A percentile compares a stretch with the other conserved stretches of the same genome.
Conservation (phyloP, 257 asterid species). For the Solanum dulcamara region DNA sequence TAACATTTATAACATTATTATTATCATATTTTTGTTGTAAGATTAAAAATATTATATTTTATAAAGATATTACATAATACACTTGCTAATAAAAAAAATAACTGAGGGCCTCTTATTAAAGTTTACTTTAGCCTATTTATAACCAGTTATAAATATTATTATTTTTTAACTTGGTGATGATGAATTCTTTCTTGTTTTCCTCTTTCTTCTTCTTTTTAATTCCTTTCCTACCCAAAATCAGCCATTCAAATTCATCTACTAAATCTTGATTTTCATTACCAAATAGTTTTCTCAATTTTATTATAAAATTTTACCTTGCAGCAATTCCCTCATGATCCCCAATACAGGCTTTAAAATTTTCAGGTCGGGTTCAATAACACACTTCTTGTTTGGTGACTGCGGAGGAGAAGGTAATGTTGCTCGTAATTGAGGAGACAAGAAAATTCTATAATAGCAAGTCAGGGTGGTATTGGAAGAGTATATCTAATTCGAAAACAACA, state of each 20-base stretch:
- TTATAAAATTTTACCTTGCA: not conserved
- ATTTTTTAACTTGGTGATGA: no score
- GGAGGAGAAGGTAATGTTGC: not conserved
- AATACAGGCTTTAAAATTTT: not conserved
- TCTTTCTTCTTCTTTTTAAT: not conserved
- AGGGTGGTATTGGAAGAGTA: not conserved
- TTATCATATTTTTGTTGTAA: no score
- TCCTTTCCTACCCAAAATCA: not conserved
- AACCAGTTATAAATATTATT: no score
- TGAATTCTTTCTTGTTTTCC: no score
- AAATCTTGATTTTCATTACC: not conserved
- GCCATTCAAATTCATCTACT: not conserved
- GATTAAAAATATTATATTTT: no score
- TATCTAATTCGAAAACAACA: not conserved
- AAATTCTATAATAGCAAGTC: not conserved
- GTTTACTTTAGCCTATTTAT: no score
- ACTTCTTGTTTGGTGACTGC: not conserved
- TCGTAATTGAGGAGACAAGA: not conserved
- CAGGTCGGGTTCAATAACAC: not conserved
- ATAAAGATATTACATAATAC: no score
- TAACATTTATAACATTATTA: no score
- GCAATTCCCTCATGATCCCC: not conserved
- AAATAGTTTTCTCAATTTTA: not conserved
- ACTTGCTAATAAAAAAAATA: no score
- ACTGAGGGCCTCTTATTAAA: no score